Evolutionary conservation across 805 yeast genomes (phyloP), one percentile per base, ranked within the genome.

Genomic region (Tetrapisispora pingtungensis): DNA sequence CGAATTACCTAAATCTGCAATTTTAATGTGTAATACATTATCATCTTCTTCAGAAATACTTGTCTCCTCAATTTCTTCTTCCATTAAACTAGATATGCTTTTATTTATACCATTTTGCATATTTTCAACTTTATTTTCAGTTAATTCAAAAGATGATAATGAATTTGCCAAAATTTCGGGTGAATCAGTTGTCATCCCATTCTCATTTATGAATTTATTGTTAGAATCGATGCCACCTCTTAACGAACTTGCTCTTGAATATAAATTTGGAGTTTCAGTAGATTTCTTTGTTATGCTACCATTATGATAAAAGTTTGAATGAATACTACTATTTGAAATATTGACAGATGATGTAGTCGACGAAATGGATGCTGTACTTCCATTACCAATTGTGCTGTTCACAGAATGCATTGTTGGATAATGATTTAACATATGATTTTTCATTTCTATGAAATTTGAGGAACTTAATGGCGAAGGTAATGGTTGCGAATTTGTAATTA

Each of bases 1-100:
- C 1, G 95, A 94, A 59, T 89, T 88, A 33, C 97, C 97, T 46
- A 88, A 70, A 62, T 90, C 98, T 2, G 96, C 97, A 49, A 93
- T 81, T 62, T 90, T 90, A 34, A 90, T 83, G 26, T 80, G 75
- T 36, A 87, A 78, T 13, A 80, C 58, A 50, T 82, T 82, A 41
- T 72, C 65, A 14, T 46, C 43, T 12, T 34, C 20, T 17, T 24
- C 26, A 12, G 30, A 8, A 3, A n/a, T 15, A 15, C 19, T 32
- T 10, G 10, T 12, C 24, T 26, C 33, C 4, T 17, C 19, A 8
- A n/a, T 7, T 17, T 27, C 40, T 27, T 18, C 40, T 17, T 37
- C 40, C 26, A 37, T 18, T 18, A 37, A 27, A 27, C 40, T 37
- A 5, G 40, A 37, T 26, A 18, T 37, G 27, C 26, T 37, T 32